Evolutionary conservation across 148 eudicot genomes (phyloP), one percentile per base, ranked within the genome.

Genomic region (Dianthus caryophyllus): DNA sequence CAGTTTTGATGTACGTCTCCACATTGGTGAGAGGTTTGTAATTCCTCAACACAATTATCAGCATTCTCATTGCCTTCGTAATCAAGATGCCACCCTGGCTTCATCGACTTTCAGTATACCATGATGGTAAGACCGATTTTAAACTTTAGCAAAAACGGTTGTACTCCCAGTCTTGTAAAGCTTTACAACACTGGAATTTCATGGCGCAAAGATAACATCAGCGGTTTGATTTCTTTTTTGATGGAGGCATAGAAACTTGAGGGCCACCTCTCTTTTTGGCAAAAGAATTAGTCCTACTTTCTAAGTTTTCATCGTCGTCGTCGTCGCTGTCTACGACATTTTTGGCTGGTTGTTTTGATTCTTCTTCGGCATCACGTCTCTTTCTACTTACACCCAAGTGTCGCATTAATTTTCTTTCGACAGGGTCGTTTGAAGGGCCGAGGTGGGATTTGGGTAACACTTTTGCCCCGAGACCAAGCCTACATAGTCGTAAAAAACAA

Each of bases 381-480:
- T 80, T 88, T 77, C 79, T 84, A 31, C 75, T 77, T 24, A 69
- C 60, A 29, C 78, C 75, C 79, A 88, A 72, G 48, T 79, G 80
- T 16, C 83, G 82, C 31, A 76, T 82, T 68, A 91, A 44, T 71
- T 77, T 88, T 72, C 96, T 81, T 66, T 77, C 92, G 31, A 85
- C 74, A 2, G 89, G 88, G 44, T 86, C 85, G 66, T 48, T 79
- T 12, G 84, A 73, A 33, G 52, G 76, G 46, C 71, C 73, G 36
- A 68, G 29, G 57, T 73, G 74, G 39, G 82, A 22, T 56, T 71
- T 85, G 24, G 76, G 87, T 18, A 91, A 81, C 52, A 80, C 85
- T 46, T 71, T 80, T 62, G 96, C 92, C 53, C 97, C 97, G 56
- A 91, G 76, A 53, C 97, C 97, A 38, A 91, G 92, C 85, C 97